Conservation (phyloP, 495 filamentous ascomycete species). For the Annulohypoxylon bovei region DNA sequence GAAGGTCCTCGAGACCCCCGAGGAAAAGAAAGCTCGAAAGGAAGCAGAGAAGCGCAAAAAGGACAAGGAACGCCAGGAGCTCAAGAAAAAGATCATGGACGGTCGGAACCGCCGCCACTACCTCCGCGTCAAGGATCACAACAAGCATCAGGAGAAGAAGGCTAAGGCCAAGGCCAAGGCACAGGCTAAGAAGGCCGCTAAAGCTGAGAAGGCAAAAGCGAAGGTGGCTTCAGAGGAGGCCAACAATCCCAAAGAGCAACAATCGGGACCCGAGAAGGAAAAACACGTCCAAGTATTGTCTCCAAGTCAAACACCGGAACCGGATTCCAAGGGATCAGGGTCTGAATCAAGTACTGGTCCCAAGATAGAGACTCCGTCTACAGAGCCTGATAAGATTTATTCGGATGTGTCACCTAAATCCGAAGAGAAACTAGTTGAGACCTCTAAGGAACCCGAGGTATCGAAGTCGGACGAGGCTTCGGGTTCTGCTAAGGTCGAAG, state of each 20-base stretch:
- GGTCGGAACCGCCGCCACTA: slow-evolving; percentile 46
- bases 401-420: background rate
- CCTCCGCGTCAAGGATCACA: slow-evolving; percentile 43
- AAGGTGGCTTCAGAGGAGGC: slow-evolving; percentile 33
- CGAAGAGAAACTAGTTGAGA: background rate
- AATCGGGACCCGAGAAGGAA: slow-evolving; percentile 7
- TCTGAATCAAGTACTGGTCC: slow-evolving; percentile 21
- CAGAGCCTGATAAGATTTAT: slow-evolving; percentile 11
- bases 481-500: slow-evolving; percentile 4
- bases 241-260: slow-evolving; percentile 7
- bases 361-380: slow-evolving; percentile 1
- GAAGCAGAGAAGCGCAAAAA: slow-evolving; percentile 51
- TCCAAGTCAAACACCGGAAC: slow-evolving; percentile 19
- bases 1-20: slow-evolving; percentile 69
- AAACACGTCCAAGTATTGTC: slow-evolving; percentile 32
- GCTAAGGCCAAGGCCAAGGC: slow-evolving; percentile 50
- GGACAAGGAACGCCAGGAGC: slow-evolving; percentile 64
- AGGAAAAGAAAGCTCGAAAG: slow-evolving; percentile 65
- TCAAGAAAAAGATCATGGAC: slow-evolving; percentile 59
- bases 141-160: slow-evolving; percentile 44
- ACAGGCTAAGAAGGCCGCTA: slow-evolving; percentile 45
- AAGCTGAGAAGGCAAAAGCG: slow-evolving; percentile 39
- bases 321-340: slow-evolving; percentile 38
- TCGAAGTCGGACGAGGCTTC: slow-evolving; percentile 9
- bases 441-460: background rate